These are phyloP conservation scores for Gossypium trilobum DNA, from an alignment of 441 rosid genomes.

Conservation along the genomic window DNA sequence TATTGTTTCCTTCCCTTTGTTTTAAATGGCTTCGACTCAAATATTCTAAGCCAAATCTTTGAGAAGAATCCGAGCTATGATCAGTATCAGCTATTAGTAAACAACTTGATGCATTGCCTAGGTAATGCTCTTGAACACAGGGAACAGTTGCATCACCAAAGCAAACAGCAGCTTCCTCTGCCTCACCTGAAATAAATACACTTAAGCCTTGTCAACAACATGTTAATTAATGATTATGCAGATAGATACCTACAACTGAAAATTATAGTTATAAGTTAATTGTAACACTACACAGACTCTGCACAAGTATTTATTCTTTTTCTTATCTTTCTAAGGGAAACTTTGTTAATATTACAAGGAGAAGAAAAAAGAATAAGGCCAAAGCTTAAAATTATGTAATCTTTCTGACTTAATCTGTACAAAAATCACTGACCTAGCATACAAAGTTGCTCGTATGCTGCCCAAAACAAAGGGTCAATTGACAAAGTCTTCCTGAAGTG, in stretches of 20 bases:
- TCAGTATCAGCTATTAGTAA: slow-evolving; percentile 18
- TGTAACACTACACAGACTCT: slow-evolving; percentile 2
- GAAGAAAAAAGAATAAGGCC: background rate
- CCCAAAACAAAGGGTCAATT: slow-evolving; percentile 50
- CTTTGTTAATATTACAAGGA: background rate
- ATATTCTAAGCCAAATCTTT: slow-evolving; percentile 23
- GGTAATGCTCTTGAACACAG: slow-evolving; percentile 28
- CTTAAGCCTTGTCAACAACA: background rate
- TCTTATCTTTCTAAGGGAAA: background rate
- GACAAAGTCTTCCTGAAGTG: slow-evolving; percentile 47
- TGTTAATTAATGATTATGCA: background rate
- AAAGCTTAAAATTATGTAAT: background rate
- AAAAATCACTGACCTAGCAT: slow-evolving; percentile 31
- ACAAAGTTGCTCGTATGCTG: slow-evolving; percentile 51
- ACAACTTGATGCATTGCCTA: slow-evolving; percentile 17
- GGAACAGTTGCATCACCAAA: slow-evolving; percentile 34
- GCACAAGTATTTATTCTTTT: background rate
- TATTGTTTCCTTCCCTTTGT: slow-evolving; percentile 25
- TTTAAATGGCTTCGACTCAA: slow-evolving; percentile 24
- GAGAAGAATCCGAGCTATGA: slow-evolving; percentile 20
- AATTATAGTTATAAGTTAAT: background rate
- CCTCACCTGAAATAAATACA: slow-evolving; percentile 33
- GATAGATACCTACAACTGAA: background rate
- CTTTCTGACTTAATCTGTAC: background rate
- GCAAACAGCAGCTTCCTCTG: slow-evolving; percentile 41